Base-by-base conservation (phyloP, 768 basidiomycete genomes). In the Russula olivacea region DNA sequence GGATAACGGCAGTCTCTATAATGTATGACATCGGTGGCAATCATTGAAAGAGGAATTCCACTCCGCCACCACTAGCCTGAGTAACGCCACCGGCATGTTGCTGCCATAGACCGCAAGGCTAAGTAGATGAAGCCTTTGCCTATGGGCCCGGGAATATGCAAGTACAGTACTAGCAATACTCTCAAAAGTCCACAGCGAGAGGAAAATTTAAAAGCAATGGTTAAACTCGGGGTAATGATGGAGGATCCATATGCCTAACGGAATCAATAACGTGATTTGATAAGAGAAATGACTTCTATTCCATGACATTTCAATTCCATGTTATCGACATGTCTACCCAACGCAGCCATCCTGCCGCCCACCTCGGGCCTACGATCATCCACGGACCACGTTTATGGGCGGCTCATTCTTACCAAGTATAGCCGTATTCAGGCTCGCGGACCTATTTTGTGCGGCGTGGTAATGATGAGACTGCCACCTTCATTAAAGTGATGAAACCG, bases 361-460 rank as follows among this genome's bases (percentile, higher is more conserved):
- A 34, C 60, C 53, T 55, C 60, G 60, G 60, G 34, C 34, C 38
- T 47, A 48, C n/a, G 2, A 38, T 61, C 23, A 54, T 48, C 45
- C 45, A 34, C n/a, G 53, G 59, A 52, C 28, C 28, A 36, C n/a
- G 23, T 48, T 36, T 45, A 48, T 55, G 53, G 34, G 36, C 53
- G 45, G 60, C 25, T 53, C 10, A 12, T 19, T 53, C 34, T 38
- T 55, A 17, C 59, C 45, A 55, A 25, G 36, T 38, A 21, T 25
- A 21, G 56, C 28, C 9, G 43, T 17, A 43, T 55, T n/a, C n/a
- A 17, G 10, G 43, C 45, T 47, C 45, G 4, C 45, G 45, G 11
- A 36, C 53, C 43, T 25, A 23, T 38, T 55, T 55, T n/a, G n/a
- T 45, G 19, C 28, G 47, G 43, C 45, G 43, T 17, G 17, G 15